These are phyloP conservation scores for Pseudovirgaria hyperparasitica DNA, from an alignment of 2,329 filamentous ascomycete species.

Conservation along the genomic window DNA sequence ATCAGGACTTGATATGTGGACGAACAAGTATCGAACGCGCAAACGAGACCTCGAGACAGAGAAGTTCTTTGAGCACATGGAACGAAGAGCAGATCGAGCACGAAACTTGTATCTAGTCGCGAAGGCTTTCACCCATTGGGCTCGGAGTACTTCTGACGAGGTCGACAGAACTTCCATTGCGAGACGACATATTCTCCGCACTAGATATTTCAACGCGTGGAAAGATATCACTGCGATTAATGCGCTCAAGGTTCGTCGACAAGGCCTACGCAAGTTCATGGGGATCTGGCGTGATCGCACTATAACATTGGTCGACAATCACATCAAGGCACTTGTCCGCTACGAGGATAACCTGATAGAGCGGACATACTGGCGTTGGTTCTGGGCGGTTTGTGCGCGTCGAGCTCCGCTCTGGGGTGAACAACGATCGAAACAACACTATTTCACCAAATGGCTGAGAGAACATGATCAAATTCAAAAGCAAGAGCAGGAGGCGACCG, in stretches of 20 bases:
- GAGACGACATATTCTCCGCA: slow-evolving; percentile 56
- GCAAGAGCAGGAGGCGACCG: slow-evolving; percentile 11
- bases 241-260: slow-evolving; percentile 38
- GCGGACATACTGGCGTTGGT: slow-evolving; percentile 22
- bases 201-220: slow-evolving; percentile 58
- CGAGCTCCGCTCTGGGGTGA: slow-evolving; percentile 21
- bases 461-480: slow-evolving; percentile 13
- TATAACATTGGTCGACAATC: slow-evolving; percentile 20
- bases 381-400: slow-evolving; percentile 22
- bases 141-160: slow-evolving; percentile 49
- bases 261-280: slow-evolving; percentile 43
- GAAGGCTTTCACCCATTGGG: slow-evolving; percentile 59
- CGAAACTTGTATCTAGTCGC: slow-evolving; percentile 53
- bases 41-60: slow-evolving; percentile 34
- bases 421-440: slow-evolving; percentile 12
- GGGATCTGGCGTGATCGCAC: slow-evolving; percentile 37
- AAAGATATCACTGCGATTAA: slow-evolving; percentile 51
- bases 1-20: slow-evolving; percentile 35
- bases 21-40: slow-evolving; percentile 16
- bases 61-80: slow-evolving; percentile 42
- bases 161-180: slow-evolving; percentile 54
- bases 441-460: slow-evolving; percentile 17
- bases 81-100: slow-evolving; percentile 48
- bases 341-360: slow-evolving; percentile 21
- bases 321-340: slow-evolving; percentile 16